phyloP scores from a whole-genome alignment of 78 protist species.

The Dictyostelium brefeldianum region DNA sequence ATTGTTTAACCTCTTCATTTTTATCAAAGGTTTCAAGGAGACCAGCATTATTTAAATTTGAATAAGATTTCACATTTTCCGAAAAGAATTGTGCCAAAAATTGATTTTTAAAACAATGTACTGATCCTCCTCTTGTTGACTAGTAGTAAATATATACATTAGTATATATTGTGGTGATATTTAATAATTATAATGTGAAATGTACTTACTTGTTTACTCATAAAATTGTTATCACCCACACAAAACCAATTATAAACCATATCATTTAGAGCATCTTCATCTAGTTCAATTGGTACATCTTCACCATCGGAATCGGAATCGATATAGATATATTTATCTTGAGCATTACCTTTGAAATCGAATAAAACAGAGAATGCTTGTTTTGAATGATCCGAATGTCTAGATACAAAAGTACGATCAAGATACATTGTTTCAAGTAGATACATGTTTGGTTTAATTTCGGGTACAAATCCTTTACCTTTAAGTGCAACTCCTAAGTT shows the following conservation, averaged over 20 bases:
- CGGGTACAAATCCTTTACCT: too few relatives aligned
- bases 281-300: too few relatives aligned
- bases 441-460: too few relatives aligned
- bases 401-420: too few relatives aligned
- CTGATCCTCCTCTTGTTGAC: not conserved
- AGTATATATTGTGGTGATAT: not conserved
- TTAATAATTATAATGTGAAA: not conserved
- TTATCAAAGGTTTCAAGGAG: too few relatives aligned
- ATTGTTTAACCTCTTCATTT: too few relatives aligned
- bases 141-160: too few relatives aligned
- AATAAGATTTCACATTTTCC: not conserved
- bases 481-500: too few relatives aligned
- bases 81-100: not conserved
- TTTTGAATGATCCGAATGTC: not conserved
- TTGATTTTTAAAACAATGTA: not conserved
- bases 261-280: too few relatives aligned
- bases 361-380: not conserved
- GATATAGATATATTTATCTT: not conserved
- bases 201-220: not conserved
- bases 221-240: not conserved
- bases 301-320: too few relatives aligned
- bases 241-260: not conserved
- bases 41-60: too few relatives aligned
- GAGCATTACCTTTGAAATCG: not conserved
- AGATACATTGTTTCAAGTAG: too few relatives aligned